Base-by-base conservation (phyloP, 83 land plant genomes). In the Diphasiastrum complanatum region DNA sequence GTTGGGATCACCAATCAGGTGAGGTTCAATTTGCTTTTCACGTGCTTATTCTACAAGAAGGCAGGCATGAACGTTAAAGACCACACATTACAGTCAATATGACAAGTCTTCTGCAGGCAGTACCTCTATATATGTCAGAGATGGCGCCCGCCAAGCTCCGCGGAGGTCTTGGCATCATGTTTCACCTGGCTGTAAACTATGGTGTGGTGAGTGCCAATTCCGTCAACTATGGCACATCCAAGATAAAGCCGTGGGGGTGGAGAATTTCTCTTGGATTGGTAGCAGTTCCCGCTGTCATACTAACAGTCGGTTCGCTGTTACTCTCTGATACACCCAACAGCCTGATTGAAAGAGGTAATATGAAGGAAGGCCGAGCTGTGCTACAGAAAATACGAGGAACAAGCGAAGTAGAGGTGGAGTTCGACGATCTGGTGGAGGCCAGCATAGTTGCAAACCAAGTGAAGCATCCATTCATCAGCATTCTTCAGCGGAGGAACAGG, bases 131-230 rank as follows among this genome's bases (percentile, higher is more conserved):
- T 41, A 14, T 41, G 45, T 41, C 45, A 18, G 45, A 41, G 45
- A 41, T 41, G 45, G 45, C 45, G 45, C 45, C 45, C 45, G 45
- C 45, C 45, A 41, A 41, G 45, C 45, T 41, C n/a, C 45, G 45
- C 45, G 45, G 45, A 14, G 45, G 45, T 14, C 45, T 41, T 18
- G 18, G 18, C n/a, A 41, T 41, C 45, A 41, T 41, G 45, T 41
- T 41, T 18, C 45, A 41, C n/a, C 12, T 14, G 12, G 45, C 45
- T 0, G 45, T 41, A 14, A 41, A 41, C 1, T 41, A 41, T 41
- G 45, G 45, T 18, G 18, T 41, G 12, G n/a, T 41, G 12, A 41
- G 12, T 41, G 45, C 45, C n/a, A 41, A 41, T 18, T 18, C n/a
- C 45, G 18, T 41, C n/a, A 41, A 41, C 45, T 41, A 41, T 41